Base-by-base conservation (phyloP, 2,329 filamentous ascomycete species). In the Drechslerella coelobrocha region DNA sequence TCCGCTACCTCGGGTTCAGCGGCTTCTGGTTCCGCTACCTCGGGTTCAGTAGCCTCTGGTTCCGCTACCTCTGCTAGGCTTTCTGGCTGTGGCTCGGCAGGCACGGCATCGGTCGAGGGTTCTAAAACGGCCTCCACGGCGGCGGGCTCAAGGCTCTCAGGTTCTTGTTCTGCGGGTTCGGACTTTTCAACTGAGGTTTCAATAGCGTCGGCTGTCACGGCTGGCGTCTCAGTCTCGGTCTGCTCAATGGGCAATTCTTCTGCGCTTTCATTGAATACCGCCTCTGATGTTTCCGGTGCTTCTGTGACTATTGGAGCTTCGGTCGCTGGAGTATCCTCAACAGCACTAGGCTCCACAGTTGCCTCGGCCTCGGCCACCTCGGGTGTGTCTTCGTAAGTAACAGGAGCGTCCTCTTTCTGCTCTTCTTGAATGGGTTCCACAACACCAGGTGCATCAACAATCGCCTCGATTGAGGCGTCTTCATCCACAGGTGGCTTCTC, bases 171-270 rank as follows among this genome's bases (percentile, higher is more conserved):
- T n/a, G 45, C 50, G n/a, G 29, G 8, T 50, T 48, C 55, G 37
- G 21, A 10, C 37, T 47, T 48, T 54, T 31, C 34, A 1, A 34
- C 31, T 9, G 45, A 45, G 17, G 56, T 31, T 31, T 41, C 59
- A n/a, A 31, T 24, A 31, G 21, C 31, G n/a, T 66, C 45, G 12
- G 29, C 21, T 10, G 57, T 41, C 19, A 55, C 23, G 41, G 47
- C 51, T 31, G 65, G 57, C 21, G 24, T 19, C 26, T 45, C 54
- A 21, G 65, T 69, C 31, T 69, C 52, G 12, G 57, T 62, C 21
- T 57, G 24, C 50, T 69, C 65, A 21, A 69, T 59, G 3, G 65
- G 57, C 14, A 69, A 31, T 14, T 61, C 59, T 12, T 55, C 47
- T 8, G 52, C 65, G 26, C 54, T 59, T 19, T 69, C 65, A 47